phyloP scores from a whole-genome alignment of 306 rosid species.

The Vigna mungo region DNA sequence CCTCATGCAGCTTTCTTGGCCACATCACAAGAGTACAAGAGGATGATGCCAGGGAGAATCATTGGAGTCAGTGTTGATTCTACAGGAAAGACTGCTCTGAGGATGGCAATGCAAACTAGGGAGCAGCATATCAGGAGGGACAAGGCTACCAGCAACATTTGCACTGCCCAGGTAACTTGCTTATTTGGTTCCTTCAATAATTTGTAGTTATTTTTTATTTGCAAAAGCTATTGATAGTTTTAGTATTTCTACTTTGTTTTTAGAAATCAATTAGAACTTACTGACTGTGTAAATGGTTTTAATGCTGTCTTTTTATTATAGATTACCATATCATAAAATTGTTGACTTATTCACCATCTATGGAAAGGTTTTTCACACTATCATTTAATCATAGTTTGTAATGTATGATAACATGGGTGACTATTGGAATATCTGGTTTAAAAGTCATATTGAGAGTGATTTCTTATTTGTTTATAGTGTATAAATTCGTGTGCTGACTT shows the following conservation, averaged over 20 bases:
- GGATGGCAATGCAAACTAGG: conserved; percentile 99
- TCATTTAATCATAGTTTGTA: background rate
- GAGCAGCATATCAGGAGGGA: conserved; percentile 99
- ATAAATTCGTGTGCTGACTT: background rate
- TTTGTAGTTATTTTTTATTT: conserved; percentile 3
- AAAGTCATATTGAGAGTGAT: background rate
- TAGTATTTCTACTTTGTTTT: background rate
- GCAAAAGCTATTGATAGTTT: conserved; percentile 7
- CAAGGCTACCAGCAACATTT: conserved; percentile 99
- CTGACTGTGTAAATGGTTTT: background rate
- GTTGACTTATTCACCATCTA: background rate
- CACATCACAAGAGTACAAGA: conserved; percentile 98
- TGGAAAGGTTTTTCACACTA: background rate
- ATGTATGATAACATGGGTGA: background rate
- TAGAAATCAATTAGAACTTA: background rate
- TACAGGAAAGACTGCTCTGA: conserved; percentile 85
- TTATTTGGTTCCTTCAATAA: conserved; percentile 1
- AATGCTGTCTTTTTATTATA: background rate
- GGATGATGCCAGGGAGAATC: conserved; percentile 99
- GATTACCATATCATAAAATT: background rate
- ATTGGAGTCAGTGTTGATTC: conserved; percentile 97
- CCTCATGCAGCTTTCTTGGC: conserved; percentile 99
- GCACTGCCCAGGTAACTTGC: conserved; percentile 94
- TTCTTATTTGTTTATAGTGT: background rate
- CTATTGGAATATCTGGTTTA: background rate